Conservation (phyloP, 345 rosid species). For the Brassica rapa region DNA sequence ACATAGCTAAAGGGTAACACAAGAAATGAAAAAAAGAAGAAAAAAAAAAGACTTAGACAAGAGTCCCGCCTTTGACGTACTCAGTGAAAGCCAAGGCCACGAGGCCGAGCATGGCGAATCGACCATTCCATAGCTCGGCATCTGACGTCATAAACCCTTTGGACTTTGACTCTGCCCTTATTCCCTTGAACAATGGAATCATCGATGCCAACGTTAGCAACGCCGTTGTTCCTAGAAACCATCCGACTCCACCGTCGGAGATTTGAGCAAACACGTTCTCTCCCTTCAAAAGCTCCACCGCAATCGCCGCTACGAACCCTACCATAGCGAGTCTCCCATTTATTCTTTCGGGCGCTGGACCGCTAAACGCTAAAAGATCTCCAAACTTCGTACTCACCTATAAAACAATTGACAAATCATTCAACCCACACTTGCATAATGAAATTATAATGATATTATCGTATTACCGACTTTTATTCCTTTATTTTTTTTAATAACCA, state of each 20-base stretch:
- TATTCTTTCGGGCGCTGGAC: conserved; percentile 89
- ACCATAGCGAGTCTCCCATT: conserved; percentile 84
- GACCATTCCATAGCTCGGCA: conserved; percentile 86
- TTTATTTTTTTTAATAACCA: neutral
- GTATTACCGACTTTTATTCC: neutral
- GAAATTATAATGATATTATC: neutral
- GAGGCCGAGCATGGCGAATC: conserved; percentile 78
- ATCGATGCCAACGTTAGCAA: conserved; percentile 65
- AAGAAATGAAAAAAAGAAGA: neutral
- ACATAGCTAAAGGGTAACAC: neutral
- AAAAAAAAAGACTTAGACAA: conserved; percentile 36
- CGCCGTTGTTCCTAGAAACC: conserved; percentile 58
- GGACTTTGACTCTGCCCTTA: conserved; percentile 55
- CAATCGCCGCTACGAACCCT: conserved; percentile 70
- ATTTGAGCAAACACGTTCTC: conserved; percentile 65
- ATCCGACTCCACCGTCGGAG: conserved; percentile 56
- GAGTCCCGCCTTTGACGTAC: conserved; percentile 58
- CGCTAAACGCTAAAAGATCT: conserved; percentile 69
- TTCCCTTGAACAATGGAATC: conserved; percentile 59
- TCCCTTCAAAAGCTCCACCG: conserved; percentile 62
- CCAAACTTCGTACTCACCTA: conserved; percentile 59
- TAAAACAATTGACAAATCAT: neutral
- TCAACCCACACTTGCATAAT: neutral
- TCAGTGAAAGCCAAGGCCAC: conserved; percentile 77
- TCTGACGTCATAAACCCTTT: conserved; percentile 70